Evolutionary conservation across 495 filamentous ascomycete genomes (phyloP).

Genomic region (Hypoxylon cercidicola): DNA sequence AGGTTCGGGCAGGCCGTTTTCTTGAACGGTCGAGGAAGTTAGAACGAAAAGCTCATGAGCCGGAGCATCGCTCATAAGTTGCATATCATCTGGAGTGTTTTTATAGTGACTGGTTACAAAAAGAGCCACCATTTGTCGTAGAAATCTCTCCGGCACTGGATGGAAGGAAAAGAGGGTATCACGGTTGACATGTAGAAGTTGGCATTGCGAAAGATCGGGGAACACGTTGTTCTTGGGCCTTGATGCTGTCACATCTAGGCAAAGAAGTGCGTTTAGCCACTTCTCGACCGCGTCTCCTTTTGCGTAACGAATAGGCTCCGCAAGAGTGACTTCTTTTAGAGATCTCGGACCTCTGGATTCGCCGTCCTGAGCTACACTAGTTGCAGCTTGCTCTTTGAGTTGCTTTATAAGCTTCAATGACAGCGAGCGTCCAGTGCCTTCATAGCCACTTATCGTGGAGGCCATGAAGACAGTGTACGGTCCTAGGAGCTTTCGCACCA

Average conservation of each 20-base stretch:
- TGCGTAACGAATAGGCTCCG: conserved; percentile 94
- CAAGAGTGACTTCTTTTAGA: conserved; percentile 90
- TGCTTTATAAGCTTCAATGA: conserved; percentile 98
- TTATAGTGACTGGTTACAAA: conserved; percentile 99
- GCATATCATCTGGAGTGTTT: conserved; percentile 97
- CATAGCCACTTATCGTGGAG: conserved; percentile 98
- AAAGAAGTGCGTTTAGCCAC: conserved; percentile 95
- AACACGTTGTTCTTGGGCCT: conserved; percentile 79
- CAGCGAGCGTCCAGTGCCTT: conserved; percentile 94
- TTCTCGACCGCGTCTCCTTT: conserved; percentile 91
- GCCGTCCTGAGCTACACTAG: conserved; percentile 68
- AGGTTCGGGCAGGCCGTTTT: conserved; percentile 86
- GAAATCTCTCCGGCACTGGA: conserved; percentile 93
- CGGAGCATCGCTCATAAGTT: conserved; percentile 97
- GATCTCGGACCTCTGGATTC: conserved; percentile 74
- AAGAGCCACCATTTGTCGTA: conserved; percentile 97
- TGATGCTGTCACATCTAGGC: conserved; percentile 87
- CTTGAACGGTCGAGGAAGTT: conserved; percentile 84
- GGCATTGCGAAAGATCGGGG: conserved; percentile 88
- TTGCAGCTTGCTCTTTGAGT: conserved; percentile 86
- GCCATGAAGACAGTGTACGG: conserved; percentile 99
- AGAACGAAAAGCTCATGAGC: conserved; percentile 97
- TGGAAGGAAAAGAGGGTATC: conserved; percentile 99
- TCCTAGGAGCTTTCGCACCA: conserved; percentile 93
- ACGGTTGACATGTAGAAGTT: conserved; percentile 92